A percentile compares a stretch with the other conserved stretches of the same genome.
These are phyloP conservation scores for Dryas integrifolia DNA, from an alignment of 331 rosid genomes.

Conservation along the genomic window DNA sequence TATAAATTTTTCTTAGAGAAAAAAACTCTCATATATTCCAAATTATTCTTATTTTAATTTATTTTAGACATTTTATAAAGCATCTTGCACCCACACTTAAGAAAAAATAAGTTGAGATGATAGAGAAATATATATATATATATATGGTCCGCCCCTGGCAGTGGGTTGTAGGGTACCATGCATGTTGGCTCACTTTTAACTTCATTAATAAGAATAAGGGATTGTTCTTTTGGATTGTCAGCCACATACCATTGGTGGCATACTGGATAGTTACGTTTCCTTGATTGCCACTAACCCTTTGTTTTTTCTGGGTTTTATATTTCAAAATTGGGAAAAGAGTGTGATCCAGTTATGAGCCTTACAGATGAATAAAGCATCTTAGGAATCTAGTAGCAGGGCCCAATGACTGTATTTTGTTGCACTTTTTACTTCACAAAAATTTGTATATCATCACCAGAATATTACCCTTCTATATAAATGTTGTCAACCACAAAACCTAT, in stretches of 20 bases:
- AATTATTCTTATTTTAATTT: no score
- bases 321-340: neutral
- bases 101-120: no score
- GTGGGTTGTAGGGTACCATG: conserved; percentile 21
- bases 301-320: neutral
- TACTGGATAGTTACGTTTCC: conserved; percentile 3
- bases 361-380: neutral
- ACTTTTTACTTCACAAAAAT: no score
- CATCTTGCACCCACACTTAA: no score
- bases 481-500: conserved; percentile 16
- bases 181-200: neutral
- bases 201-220: neutral
- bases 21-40: no score
- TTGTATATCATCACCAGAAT: neutral
- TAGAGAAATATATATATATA: no score
- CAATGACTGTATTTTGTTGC: no score
- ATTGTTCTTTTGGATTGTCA: conserved; percentile 11
- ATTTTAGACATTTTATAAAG: no score
- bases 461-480: neutral
- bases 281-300: neutral
- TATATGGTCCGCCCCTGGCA: neutral
- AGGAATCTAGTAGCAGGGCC: no score
- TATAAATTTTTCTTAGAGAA: no score
- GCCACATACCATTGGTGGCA: neutral
- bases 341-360: neutral